Base-by-base conservation (phyloP, 768 basidiomycete genomes). In the Boletus pseudo-olivaceus region DNA sequence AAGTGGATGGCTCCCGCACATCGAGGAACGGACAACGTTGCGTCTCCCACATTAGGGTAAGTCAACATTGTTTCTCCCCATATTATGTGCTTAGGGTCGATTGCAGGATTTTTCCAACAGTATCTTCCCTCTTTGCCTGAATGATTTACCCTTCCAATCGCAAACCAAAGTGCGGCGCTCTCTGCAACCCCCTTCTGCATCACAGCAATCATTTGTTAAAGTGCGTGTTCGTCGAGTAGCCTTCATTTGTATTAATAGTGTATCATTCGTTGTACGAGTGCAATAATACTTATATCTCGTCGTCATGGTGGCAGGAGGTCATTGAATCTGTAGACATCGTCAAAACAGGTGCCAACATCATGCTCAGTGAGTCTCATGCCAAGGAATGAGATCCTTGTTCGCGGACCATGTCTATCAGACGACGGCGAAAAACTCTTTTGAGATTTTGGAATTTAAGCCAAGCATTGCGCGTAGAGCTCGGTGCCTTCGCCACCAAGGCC, bases 291-390 rank as follows among this genome's bases (percentile, higher is more conserved):
- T n/a, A n/a, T n/a, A n/a, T n/a, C n/a, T n/a, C n/a, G n/a, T n/a
- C n/a, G n/a, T n/a, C n/a, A n/a, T n/a, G n/a, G n/a, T n/a, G n/a
- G n/a, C n/a, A n/a, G n/a, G n/a, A n/a, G n/a, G n/a, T n/a, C n/a
- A n/a, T n/a, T n/a, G n/a, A n/a, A n/a, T n/a, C n/a, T n/a, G n/a
- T n/a, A n/a, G n/a, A n/a, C n/a, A n/a, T n/a, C 12, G 49, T 73
- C 35, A 82, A 82, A 59, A 65, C 73, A 5, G 81, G 81, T 17
- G 78, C 72, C 7, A 80, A 80, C 50, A 81, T 80, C 47, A 4
- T 23, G 23, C 64, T 72, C 29, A 74, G 79, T 80, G 47, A 51
- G 76, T 70, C 27, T 62, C 33, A 19, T 33, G 14, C 3, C 8
- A 10, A 15, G 19, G n/a, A 14, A 15, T 0, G 26, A 43, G 12